phyloP scores from a whole-genome alignment of 805 yeast genomes.

The Myxozyma kluyveri region DNA sequence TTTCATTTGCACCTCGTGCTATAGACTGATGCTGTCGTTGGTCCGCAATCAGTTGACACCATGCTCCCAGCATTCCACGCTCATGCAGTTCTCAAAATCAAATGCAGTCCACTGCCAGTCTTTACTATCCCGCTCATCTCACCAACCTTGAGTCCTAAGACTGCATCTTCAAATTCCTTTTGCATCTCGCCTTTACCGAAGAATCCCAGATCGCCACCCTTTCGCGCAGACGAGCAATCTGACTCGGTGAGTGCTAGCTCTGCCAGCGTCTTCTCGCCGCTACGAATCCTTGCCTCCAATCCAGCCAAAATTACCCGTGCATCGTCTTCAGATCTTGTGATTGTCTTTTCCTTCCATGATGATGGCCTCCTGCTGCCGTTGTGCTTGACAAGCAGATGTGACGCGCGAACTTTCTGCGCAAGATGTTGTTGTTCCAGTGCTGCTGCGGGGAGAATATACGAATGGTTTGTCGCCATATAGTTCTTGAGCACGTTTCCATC shows the following conservation, averaged over 20 bases:
- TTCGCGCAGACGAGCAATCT: constrained; percentile 81
- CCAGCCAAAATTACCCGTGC: constrained; percentile 60
- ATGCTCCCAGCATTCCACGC: too few relatives aligned
- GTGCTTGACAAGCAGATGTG: constrained; percentile 83
- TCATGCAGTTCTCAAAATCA: constrained; percentile 79
- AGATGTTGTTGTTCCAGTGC: constrained; percentile 28
- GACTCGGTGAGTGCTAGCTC: constrained; percentile 79
- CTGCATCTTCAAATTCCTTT: constrained; percentile 85
- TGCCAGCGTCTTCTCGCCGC: constrained; percentile 63
- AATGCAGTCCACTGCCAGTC: constrained; percentile 85
- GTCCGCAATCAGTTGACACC: too few relatives aligned
- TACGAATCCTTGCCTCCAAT: constrained; percentile 55
- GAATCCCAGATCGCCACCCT: constrained; percentile 89
- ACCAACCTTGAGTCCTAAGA: constrained; percentile 77
- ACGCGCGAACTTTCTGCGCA: constrained; percentile 64
- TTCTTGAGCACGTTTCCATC: constrained; percentile 56
- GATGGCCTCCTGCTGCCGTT: constrained; percentile 81
- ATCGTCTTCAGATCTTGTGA: constrained; percentile 79
- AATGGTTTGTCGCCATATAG: constrained; percentile 49
- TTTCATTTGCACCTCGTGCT: too few relatives aligned
- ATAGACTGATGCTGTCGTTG: too few relatives aligned
- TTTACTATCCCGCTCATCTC: constrained; percentile 81
- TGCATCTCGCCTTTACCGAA: constrained; percentile 94
- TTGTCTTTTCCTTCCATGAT: constrained; percentile 78
- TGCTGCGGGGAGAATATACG: constrained; percentile 33